These are phyloP conservation scores for Coniochaeta pulveracea DNA, from an alignment of 2,329 filamentous ascomycete species.

Conservation along the genomic window DNA sequence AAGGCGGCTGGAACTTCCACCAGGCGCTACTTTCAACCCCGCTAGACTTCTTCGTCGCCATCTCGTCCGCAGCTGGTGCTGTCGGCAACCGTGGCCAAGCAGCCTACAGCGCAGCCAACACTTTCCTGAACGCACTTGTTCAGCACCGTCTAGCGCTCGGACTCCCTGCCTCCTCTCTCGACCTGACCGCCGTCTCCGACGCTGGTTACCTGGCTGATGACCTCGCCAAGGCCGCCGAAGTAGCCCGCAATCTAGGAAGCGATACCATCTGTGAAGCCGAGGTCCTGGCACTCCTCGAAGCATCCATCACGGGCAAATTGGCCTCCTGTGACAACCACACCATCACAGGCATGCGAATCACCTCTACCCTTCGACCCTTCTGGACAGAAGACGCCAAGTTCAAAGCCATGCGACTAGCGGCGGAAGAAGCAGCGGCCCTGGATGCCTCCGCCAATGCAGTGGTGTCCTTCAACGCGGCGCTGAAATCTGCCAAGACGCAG, in stretches of 20 bases:
- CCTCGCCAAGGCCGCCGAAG: conserved; percentile 31
- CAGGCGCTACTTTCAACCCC: conserved; percentile 22
- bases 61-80: conserved; percentile 40
- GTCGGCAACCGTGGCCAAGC: conserved; percentile 40
- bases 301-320: conserved; percentile 35
- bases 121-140: conserved; percentile 27
- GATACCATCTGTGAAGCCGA: conserved; percentile 38
- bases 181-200: conserved; percentile 39
- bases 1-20: conserved; percentile 43
- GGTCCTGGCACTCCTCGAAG: conserved; percentile 39
- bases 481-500: conserved; percentile 28
- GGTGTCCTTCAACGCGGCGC: conserved; percentile 30
- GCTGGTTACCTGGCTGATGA: conserved; percentile 39
- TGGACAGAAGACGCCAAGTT: conserved; percentile 45
- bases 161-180: conserved; percentile 28
- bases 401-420: conserved; percentile 31
- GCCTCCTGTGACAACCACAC: conserved; percentile 33
- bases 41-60: conserved; percentile 41
- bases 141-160: conserved; percentile 22
- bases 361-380: conserved; percentile 33
- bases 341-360: conserved; percentile 43
- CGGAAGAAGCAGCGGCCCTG: conserved; percentile 21
- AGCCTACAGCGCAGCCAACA: conserved; percentile 35
- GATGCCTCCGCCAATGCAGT: conserved; percentile 15
- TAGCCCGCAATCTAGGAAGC: conserved; percentile 29